A percentile compares a stretch with the other conserved stretches of the same genome.
Conservation (phyloP, 192 early-diverging fungal genomes). For the Backusella psychrophila region DNA sequence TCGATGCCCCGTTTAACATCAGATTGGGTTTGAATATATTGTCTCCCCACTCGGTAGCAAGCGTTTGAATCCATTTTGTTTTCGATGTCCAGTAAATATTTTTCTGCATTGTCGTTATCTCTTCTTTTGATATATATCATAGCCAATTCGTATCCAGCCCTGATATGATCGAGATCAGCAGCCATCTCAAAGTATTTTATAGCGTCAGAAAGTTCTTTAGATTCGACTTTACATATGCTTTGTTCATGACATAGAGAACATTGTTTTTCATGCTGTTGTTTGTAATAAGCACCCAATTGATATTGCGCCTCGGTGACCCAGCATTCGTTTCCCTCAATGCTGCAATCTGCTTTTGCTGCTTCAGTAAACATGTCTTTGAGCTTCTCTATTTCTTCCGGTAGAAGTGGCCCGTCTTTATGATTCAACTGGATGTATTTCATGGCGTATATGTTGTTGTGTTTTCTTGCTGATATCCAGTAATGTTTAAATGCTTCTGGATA, state of each 20-base stretch:
- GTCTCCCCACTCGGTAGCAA: background rate
- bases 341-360: background rate
- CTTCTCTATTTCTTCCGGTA: background rate
- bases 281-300: background rate
- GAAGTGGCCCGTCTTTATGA: background rate
- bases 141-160: background rate
- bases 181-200: background rate
- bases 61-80: background rate
- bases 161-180: background rate
- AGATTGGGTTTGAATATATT: background rate
- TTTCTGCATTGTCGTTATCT: background rate
- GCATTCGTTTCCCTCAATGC: background rate
- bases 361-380: background rate
- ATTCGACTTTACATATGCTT: background rate
- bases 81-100: background rate
- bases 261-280: background rate
- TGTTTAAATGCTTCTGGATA: background rate
- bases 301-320: background rate
- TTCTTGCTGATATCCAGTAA: background rate
- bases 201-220: background rate
- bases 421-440: background rate
- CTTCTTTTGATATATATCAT: background rate
- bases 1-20: background rate
- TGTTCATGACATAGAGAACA: background rate
- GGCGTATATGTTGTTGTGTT: background rate